Conservation (phyloP, 805 yeast genomes). For the Metschnikowia similis region DNA sequence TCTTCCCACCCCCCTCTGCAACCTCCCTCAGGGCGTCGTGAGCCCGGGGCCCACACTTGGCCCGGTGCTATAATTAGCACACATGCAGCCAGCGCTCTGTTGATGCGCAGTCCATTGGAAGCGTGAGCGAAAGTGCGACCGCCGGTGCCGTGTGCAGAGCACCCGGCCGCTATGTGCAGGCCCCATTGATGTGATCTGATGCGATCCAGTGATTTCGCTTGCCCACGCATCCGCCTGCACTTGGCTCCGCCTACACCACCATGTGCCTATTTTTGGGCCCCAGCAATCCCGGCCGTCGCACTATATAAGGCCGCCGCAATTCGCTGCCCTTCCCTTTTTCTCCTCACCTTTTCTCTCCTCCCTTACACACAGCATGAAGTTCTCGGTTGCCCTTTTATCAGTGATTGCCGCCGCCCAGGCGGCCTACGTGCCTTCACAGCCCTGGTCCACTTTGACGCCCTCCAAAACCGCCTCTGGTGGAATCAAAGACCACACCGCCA, state of each 20-base stretch:
- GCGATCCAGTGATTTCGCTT: constrained; percentile 6
- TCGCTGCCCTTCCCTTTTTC: background rate
- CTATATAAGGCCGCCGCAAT: background rate
- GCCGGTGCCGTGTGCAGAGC: background rate
- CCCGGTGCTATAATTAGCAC: background rate
- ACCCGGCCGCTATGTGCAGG: no score
- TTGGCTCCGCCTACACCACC: background rate
- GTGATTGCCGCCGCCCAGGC: constrained; percentile 49
- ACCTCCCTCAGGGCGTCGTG: no score
- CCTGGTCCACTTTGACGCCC: constrained; percentile 75
- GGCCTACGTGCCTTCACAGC: constrained; percentile 61
- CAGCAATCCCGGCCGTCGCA: background rate
- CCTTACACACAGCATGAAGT: constrained; percentile 9
- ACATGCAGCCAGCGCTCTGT: constrained; percentile 1
- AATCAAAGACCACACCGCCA: constrained; percentile 48
- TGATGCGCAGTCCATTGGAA: background rate
- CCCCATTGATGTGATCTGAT: background rate
- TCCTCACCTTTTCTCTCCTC: background rate
- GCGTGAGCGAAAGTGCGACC: background rate
- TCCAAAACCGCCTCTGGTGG: constrained; percentile 51
- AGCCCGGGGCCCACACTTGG: background rate
- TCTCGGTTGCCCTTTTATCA: constrained; percentile 21
- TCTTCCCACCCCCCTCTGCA: no score
- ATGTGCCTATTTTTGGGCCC: constrained; percentile 2
- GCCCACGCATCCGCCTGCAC: background rate